Base-by-base conservation (phyloP, 306 rosid genomes). In the Fragaria iinumae region DNA sequence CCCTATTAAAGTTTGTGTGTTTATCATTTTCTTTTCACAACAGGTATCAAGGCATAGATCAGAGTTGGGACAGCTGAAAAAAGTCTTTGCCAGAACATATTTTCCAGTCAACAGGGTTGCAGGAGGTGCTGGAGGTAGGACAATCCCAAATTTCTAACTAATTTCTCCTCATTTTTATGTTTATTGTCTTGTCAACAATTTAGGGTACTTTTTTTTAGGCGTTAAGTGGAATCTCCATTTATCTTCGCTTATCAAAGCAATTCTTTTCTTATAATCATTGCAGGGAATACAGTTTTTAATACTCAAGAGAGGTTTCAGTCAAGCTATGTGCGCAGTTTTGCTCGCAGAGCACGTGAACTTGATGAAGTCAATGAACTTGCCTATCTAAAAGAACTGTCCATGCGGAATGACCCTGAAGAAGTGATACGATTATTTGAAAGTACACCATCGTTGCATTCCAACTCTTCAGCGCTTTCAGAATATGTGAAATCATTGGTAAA, bases 371-470 rank as follows among this genome's bases (percentile, higher is more conserved):
- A 76, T 77, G 96, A 93, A 77, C 80, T 88, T 85, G 84, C 97
- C 67, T 84, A 86, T 84, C 90, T 92, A 66, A 95, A 87, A 85
- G 96, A 92, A 85, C 97, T 92, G 59, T 82, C 74, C 88, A 87
- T 71, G 77, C 86, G 89, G 48, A 89, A 86, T 64, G 97, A 90
- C 81, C 91, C 87, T n/a, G 99, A 95, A 83, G 89, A 92, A 32
- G 97, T 95, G 82, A 92, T 95, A 79, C 88, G 88, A 79, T 34
- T 86, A 67, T 95, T 92, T 88, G 97, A 95, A 87, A 92, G 89
- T 63, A 90, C 91, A 44, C 93, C 96, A 67, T 86, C 97, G 48
- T 84, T 95, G 77, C 93, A 91, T 38, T 71, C 83, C 52, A 95
- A 88, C 77, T 60, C 91, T 64, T 65, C 90, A 0, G 99, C 97